phyloP scores from a whole-genome alignment of 1,139 yeast genomes.

The Magnusiomyces tetraspermus region DNA sequence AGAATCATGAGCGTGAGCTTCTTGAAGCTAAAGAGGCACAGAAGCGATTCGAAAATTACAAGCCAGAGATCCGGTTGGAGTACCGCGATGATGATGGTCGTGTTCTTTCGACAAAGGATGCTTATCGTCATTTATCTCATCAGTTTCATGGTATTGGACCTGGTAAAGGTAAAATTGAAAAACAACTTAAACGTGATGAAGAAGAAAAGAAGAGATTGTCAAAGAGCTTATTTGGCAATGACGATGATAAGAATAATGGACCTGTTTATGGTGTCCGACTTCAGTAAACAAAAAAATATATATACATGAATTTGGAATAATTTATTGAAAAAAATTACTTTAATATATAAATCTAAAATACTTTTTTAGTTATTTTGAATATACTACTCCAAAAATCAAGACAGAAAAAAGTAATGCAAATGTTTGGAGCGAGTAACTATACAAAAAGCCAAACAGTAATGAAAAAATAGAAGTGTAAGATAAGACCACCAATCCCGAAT shows the following conservation, averaged over 20 bases:
- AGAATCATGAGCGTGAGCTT: conserved; percentile 27
- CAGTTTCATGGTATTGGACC: conserved; percentile 70
- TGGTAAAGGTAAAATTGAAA: conserved; percentile 38
- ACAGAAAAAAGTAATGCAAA: conserved; percentile 2
- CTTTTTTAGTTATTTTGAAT: not conserved
- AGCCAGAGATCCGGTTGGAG: conserved; percentile 54
- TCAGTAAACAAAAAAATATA: no score
- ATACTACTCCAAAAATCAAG: not conserved
- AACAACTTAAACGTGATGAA: conserved; percentile 31
- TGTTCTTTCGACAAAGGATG: conserved; percentile 58
- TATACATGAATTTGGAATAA: no score
- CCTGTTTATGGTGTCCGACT: conserved; percentile 14
- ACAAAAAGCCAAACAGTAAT: conserved; percentile 3
- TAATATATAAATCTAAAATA: no score
- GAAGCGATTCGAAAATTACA: conserved; percentile 39
- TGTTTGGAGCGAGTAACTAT: not conserved
- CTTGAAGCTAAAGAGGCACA: conserved; percentile 29
- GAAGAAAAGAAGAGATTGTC: conserved; percentile 28
- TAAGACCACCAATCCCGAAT: conserved; percentile 4
- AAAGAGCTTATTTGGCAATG: conserved; percentile 20
- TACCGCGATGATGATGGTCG: conserved; percentile 70
- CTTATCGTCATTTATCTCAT: conserved; percentile 76
- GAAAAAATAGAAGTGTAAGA: conserved; percentile 5
- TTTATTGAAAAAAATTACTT: no score
- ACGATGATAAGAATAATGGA: conserved; percentile 6